Evolutionary conservation across 2,329 filamentous ascomycete genomes (phyloP).

Genomic region (Aureobasidium subglaciale): DNA sequence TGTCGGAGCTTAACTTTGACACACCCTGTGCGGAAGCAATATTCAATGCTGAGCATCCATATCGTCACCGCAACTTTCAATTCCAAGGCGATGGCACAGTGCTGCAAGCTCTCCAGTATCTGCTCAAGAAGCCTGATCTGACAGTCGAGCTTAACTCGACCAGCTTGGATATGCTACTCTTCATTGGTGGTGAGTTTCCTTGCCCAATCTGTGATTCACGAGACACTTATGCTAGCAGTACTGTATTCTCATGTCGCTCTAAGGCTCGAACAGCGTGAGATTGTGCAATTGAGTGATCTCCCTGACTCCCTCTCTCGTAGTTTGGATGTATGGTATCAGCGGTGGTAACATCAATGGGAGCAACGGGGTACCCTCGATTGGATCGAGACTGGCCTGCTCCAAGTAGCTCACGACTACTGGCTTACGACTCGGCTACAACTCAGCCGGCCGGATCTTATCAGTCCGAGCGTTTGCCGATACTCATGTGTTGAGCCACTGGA

Average conservation of each 20-base stretch:
- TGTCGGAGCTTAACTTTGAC: constrained; percentile 15
- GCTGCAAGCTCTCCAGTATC: neutral
- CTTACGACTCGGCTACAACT: no score
- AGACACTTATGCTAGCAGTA: neutral
- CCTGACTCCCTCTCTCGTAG: no score
- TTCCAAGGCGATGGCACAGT: neutral
- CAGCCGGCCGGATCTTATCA: no score
- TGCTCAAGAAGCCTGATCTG: neutral
- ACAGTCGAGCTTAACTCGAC: neutral
- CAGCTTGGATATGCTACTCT: neutral
- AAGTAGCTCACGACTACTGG: no score
- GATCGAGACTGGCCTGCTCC: no score
- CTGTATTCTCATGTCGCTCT: neutral
- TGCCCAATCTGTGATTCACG: no score
- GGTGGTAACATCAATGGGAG: no score
- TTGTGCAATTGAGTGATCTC: no score
- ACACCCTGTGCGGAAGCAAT: constrained; percentile 12
- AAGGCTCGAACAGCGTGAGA: neutral
- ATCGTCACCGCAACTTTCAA: neutral
- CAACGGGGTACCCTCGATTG: no score
- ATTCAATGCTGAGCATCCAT: constrained; percentile 14
- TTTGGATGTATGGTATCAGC: no score
- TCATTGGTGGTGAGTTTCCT: neutral
- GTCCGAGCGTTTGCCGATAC: no score
- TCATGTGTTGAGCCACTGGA: no score